Evolutionary conservation across 2,329 filamentous ascomycete species (phyloP), one percentile per base, ranked within the genome.

Genomic region (Colletotrichum lupini): DNA sequence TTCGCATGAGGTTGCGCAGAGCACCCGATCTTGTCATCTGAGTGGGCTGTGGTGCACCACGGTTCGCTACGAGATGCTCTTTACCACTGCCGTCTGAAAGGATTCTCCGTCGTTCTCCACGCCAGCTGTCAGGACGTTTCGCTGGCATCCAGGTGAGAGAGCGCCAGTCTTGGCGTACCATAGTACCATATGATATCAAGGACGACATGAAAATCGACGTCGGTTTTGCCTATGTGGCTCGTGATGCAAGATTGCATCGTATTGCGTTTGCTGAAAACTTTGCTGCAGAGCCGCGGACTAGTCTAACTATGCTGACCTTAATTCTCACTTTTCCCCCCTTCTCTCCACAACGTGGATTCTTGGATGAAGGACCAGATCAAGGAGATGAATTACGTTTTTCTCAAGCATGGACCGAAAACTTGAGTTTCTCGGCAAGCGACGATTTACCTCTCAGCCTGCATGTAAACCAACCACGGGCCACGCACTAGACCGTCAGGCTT

Each of bases 11-110:
- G 37, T 56, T n/a, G 26, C 22, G 19, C 14, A 28, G 28, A 30
- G 22, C 67, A 22, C 71, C 37, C 67, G 26, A 49, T 59, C 67
- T 73, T 73, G 46, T 66, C 71, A 73, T 71, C 71, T 71, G 71
- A 73, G 59, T 32, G 61, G 49, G 46, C 64, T 12, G 55, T 58
- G 52, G 22, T 52, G 67, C 16, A 56, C 58, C 59, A 26, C 70
- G 60, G 32, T 65, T 61, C 46, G 70, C 49, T 32, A 73, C 35
- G 67, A 73, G 67, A 59, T 70, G 59, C 66, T 70, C 22, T 24
- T 56, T 7, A 52, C 4, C 28, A 56, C 64, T 56, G 67, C 67
- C 71, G 52, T 73, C 71, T 70, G 71, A 71, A 73, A 37, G 35
- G 24, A 14, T 5, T n/a, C 7, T 12, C 28, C 12, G 55, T 52